These are phyloP conservation scores for Tranzscheliella williamsii DNA, from an alignment of 1,284 basidiomycete species.

Conservation along the genomic window DNA sequence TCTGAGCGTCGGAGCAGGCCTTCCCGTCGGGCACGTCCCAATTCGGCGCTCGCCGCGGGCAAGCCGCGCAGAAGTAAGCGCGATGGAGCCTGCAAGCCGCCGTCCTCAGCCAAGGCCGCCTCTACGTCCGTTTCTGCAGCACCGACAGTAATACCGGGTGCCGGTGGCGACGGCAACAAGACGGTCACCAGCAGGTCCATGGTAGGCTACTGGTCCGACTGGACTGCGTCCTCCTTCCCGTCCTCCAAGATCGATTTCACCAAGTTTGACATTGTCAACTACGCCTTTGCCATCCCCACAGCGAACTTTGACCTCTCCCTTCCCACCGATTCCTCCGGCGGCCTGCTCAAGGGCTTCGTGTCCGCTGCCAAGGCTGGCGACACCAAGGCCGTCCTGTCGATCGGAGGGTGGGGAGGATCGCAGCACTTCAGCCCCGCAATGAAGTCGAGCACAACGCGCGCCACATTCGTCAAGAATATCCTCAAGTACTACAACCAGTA, in stretches of 20 bases:
- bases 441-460: slow-evolving; percentile 12
- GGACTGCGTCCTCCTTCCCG: slow-evolving; percentile 26
- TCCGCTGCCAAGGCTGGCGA: slow-evolving; percentile 24
- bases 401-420: slow-evolving; percentile 49
- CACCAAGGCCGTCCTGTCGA: slow-evolving; percentile 39
- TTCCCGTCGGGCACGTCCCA: background rate
- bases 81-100: slow-evolving; percentile 8
- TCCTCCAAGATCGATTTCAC: slow-evolving; percentile 37
- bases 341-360: slow-evolving; percentile 31
- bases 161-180: background rate
- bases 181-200: slow-evolving; percentile 27
- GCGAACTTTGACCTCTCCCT: slow-evolving; percentile 23
- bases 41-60: background rate
- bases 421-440: slow-evolving; percentile 45
- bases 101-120: slow-evolving; percentile 3
- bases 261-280: slow-evolving; percentile 51
- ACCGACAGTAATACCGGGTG: background rate
- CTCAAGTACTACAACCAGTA: slow-evolving; percentile 64
- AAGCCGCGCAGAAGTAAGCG: background rate
- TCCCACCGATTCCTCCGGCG: slow-evolving; percentile 17
- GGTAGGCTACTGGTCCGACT: slow-evolving; percentile 50
- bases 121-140: background rate
- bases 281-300: slow-evolving; percentile 49
- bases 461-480: slow-evolving; percentile 34
- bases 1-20: slow-evolving; percentile 3